Base-by-base conservation (phyloP, 352 stramenopile species). In the Plasmopara halstedii region DNA sequence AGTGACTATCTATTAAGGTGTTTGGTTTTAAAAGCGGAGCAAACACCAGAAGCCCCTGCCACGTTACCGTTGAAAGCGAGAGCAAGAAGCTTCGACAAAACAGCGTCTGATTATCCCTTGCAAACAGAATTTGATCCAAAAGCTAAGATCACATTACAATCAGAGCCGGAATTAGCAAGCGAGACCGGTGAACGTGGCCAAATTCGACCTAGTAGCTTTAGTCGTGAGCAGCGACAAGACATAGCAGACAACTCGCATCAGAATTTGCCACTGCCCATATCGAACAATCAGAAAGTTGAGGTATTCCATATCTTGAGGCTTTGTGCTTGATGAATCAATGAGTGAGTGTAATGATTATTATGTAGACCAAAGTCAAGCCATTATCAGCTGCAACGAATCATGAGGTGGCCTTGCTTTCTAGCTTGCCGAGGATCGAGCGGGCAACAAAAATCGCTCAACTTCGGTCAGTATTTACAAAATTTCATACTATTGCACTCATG, bases 1-100 rank as follows among this genome's bases (percentile, higher is more conserved):
- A 53, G 58, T 19, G 53, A 74, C 46, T 50, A 45, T 17, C 58
- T 53, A 34, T 48, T 88, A 8, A 67, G 70, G 13, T 86, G 73
- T 39, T 46, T 85, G 18, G 61, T 77, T 36, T 50, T 85, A 18
- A 80, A 78, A 39, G 56, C 73, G 2, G 67, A 58, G 32, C 21
- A 53, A 4, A 51, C 20, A 14, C 4, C 15, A n/a, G 51, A 51
- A 21, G 32, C 21, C 6, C 52, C 58, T 44, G 20, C 37, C 49
- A 17, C 45, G 20, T 26, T 43, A 15, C 46, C 36, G 38, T 56
- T 33, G 47, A 62, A 39, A 58, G 60, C 38, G 37, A 58, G 25
- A 42, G 68, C 34, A 27, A 68, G 36, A 44, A 62, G 13, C 27
- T 57, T 32, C 66, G 57, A 63, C 42, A 46, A 58, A 56, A 44